These are phyloP conservation scores for Chytriomyces sp. DNA, from an alignment of 192 early-diverging fungal genomes.

Conservation along the genomic window DNA sequence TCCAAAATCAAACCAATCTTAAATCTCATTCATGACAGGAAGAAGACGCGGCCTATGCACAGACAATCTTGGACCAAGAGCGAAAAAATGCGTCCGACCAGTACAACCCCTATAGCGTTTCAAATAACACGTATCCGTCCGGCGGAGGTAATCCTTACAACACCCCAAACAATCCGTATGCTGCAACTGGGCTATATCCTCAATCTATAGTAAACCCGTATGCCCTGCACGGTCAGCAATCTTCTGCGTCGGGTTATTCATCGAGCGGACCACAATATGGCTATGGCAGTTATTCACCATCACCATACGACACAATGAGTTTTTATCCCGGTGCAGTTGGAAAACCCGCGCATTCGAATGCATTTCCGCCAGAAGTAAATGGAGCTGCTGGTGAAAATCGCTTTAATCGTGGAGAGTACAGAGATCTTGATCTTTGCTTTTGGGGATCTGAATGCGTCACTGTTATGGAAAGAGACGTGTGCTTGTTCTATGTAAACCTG, in stretches of 20 bases:
- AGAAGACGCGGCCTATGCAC: background rate
- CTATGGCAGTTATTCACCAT: background rate
- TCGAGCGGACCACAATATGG: background rate
- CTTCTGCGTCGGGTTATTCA: too few species aligned
- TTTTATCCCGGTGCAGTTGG: background rate
- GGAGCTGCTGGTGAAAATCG: constrained; percentile 1
- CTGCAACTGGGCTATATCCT: too few species aligned
- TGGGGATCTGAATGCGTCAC: constrained; percentile 10
- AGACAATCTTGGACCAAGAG: background rate
- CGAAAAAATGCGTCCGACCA: background rate
- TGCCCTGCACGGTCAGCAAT: too few species aligned
- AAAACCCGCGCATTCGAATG: background rate
- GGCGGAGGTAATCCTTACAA: too few species aligned
- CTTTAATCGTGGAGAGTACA: too few species aligned
- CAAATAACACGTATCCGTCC: too few species aligned
- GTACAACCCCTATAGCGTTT: background rate
- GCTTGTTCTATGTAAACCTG: constrained; percentile 14
- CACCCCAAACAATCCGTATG: too few species aligned
- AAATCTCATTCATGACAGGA: background rate
- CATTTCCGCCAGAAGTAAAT: background rate
- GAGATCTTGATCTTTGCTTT: constrained; percentile 17
- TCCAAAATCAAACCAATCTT: background rate
- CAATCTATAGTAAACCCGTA: too few species aligned
- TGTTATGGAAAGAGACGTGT: constrained; percentile 7
- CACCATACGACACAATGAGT: background rate